Evolutionary conservation across 192 early-diverging fungal genomes (phyloP).

Genomic region (Helicostylum pulchrum): DNA sequence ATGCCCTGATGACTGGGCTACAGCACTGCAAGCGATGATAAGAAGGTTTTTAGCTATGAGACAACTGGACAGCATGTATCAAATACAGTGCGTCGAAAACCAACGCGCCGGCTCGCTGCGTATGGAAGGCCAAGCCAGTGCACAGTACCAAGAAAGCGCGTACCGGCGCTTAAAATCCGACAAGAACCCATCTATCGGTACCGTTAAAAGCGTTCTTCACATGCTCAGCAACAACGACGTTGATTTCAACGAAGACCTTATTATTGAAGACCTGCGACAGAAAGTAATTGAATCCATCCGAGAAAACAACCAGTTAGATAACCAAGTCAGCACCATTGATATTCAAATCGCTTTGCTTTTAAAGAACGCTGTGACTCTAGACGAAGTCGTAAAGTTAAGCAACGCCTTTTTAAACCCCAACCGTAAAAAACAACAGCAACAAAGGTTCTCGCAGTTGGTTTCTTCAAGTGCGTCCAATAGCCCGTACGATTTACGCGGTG

Average conservation of each 20-base stretch:
- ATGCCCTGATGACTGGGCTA: constrained; percentile 5
- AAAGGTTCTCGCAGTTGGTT: constrained; percentile 43
- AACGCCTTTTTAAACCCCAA: constrained; percentile 29
- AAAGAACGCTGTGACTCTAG: constrained; percentile 91
- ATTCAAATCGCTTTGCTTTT: constrained; percentile 95
- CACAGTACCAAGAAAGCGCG: constrained; percentile 71
- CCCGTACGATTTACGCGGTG: constrained; percentile 67
- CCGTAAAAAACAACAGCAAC: constrained; percentile 41
- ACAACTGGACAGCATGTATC: constrained; percentile 52
- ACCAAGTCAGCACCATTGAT: constrained; percentile 83
- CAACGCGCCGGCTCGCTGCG: neutral
- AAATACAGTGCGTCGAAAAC: constrained; percentile 61
- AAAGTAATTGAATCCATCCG: constrained; percentile 84
- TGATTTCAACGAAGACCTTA: constrained; percentile 92
- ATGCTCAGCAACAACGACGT: constrained; percentile 86
- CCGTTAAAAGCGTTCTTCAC: constrained; percentile 82
- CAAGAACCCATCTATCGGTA: constrained; percentile 76
- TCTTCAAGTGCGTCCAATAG: constrained; percentile 26
- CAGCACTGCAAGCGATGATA: constrained; percentile 61
- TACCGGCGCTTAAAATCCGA: constrained; percentile 31
- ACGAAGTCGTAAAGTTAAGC: constrained; percentile 77
- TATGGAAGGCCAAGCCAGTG: neutral
- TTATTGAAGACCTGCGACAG: constrained; percentile 77
- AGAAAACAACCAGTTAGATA: constrained; percentile 80
- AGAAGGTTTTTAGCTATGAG: constrained; percentile 63